These are phyloP conservation scores for Malassezia slooffiae DNA, from an alignment of 1,284 basidiomycete species.

Conservation along the genomic window DNA sequence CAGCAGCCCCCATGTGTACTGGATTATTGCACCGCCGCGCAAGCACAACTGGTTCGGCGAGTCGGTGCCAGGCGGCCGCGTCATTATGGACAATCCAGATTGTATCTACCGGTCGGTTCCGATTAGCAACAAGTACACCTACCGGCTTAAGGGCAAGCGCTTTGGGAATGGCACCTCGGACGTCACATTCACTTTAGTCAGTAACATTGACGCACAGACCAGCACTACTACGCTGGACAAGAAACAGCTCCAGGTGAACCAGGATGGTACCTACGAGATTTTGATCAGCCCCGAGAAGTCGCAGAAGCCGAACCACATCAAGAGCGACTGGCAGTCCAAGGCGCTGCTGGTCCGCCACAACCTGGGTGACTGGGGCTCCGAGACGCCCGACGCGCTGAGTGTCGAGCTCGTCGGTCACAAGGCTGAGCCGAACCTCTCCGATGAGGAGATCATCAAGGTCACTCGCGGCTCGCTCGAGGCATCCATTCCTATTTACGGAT, in stretches of 20 bases:
- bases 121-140: constrained; percentile 12
- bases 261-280: constrained; percentile 11
- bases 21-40: constrained; percentile 9
- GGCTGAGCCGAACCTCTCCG: constrained; percentile 1
- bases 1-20: constrained; percentile 7
- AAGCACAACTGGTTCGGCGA: constrained; percentile 10
- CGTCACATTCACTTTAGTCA: constrained; percentile 11
- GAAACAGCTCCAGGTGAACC: constrained; percentile 7
- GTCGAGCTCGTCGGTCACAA: constrained; percentile 6
- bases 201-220: constrained; percentile 10
- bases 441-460: constrained; percentile 3
- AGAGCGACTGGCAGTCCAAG: constrained; percentile 2
- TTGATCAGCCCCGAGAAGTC: constrained; percentile 2
- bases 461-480: constrained; percentile 1
- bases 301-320: constrained; percentile 6
- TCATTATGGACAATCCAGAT: constrained; percentile 16
- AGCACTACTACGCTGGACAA: constrained; percentile 3
- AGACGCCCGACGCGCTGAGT: constrained; percentile 9
- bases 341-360: constrained; percentile 12
- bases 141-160: constrained; percentile 7
- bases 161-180: constrained; percentile 9
- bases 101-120: constrained; percentile 12
- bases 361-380: constrained; percentile 12
- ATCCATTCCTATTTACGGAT: constrained; percentile 13
- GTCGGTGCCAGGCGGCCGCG: constrained; percentile 7